Evolutionary conservation across 306 rosid genomes (phyloP).

Genomic region (Macrotyloma uniflorum): DNA sequence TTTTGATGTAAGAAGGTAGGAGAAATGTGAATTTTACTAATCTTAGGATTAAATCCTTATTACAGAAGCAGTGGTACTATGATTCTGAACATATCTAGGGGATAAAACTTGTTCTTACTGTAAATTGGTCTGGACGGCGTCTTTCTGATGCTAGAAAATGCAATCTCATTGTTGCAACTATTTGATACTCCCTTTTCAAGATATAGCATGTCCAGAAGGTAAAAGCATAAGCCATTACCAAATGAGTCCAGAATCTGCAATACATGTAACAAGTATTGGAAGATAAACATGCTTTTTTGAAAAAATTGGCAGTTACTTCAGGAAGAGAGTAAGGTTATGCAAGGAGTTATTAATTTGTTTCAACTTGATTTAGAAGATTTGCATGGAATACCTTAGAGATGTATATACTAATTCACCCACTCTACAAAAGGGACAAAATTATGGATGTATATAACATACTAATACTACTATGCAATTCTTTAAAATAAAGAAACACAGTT

Average conservation of each 20-base stretch:
- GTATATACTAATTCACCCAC: background rate
- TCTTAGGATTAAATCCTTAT: background rate
- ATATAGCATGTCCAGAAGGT: slow-evolving; percentile 92
- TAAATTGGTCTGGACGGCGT: slow-evolving; percentile 92
- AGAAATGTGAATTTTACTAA: background rate
- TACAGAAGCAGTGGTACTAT: slow-evolving; percentile 13
- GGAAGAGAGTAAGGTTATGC: background rate
- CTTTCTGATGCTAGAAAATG: slow-evolving; percentile 84
- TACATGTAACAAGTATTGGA: slow-evolving; percentile 29
- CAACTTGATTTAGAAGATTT: slow-evolving; percentile 1
- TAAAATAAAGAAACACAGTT: background rate
- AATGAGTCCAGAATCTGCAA: slow-evolving; percentile 98
- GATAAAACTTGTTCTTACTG: slow-evolving; percentile 59
- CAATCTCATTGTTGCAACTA: slow-evolving; percentile 82
- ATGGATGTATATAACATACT: background rate
- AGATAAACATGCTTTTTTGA: slow-evolving; percentile 21
- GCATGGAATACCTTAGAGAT: background rate
- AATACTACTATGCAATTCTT: slow-evolving; percentile 9
- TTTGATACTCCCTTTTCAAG: slow-evolving; percentile 81
- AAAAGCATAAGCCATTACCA: slow-evolving; percentile 94
- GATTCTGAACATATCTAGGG: slow-evolving; percentile 8
- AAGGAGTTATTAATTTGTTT: background rate
- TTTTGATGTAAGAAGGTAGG: background rate
- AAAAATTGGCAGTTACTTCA: slow-evolving; percentile 8
- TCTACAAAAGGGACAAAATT: background rate